phyloP scores from a whole-genome alignment of 2,329 filamentous ascomycete species.

The Ascomycota sp. region DNA sequence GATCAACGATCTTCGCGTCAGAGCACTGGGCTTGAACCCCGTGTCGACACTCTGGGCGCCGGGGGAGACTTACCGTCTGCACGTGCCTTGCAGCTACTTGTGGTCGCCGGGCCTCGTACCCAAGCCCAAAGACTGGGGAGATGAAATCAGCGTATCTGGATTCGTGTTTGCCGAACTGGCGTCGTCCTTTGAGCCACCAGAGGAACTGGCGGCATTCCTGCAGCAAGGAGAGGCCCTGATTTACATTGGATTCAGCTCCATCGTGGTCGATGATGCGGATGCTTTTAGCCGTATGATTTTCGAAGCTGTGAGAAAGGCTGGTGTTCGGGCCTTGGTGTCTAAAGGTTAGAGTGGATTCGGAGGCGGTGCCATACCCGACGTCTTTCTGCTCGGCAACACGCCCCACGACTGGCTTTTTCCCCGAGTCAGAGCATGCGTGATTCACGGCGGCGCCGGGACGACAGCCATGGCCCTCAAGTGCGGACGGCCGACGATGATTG shows the following conservation, averaged over 20 bases:
- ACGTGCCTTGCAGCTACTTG: slow-evolving; percentile 57
- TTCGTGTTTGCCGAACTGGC: slow-evolving; percentile 61
- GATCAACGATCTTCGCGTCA: slow-evolving; percentile 52
- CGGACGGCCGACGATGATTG: slow-evolving; percentile 52
- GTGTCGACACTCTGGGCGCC: slow-evolving; percentile 62
- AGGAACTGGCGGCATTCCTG: slow-evolving; percentile 34
- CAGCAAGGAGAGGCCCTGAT: slow-evolving; percentile 36
- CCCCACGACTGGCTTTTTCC: slow-evolving; percentile 66
- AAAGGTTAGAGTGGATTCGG: slow-evolving; percentile 61
- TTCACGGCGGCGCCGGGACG: slow-evolving; percentile 62
- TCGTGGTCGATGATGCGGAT: slow-evolving; percentile 54
- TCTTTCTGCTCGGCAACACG: slow-evolving; percentile 54
- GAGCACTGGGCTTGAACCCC: slow-evolving; percentile 49
- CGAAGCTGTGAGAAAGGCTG: slow-evolving; percentile 41
- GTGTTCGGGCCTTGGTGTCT: slow-evolving; percentile 50
- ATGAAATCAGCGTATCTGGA: slow-evolving; percentile 52
- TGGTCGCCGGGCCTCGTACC: slow-evolving; percentile 47
- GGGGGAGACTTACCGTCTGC: slow-evolving; percentile 48
- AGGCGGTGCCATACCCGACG: slow-evolving; percentile 31
- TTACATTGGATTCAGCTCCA: slow-evolving; percentile 60
- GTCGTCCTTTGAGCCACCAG: slow-evolving; percentile 36
- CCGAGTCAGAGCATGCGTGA: slow-evolving; percentile 42
- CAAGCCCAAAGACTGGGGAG: slow-evolving; percentile 48
- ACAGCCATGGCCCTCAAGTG: slow-evolving; percentile 55
- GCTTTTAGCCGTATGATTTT: slow-evolving; percentile 52